A percentile compares a stretch with the other conserved stretches of the same genome.
Conservation (phyloP, 2,329 filamentous ascomycete genomes). For the Fusarium sp. region DNA sequence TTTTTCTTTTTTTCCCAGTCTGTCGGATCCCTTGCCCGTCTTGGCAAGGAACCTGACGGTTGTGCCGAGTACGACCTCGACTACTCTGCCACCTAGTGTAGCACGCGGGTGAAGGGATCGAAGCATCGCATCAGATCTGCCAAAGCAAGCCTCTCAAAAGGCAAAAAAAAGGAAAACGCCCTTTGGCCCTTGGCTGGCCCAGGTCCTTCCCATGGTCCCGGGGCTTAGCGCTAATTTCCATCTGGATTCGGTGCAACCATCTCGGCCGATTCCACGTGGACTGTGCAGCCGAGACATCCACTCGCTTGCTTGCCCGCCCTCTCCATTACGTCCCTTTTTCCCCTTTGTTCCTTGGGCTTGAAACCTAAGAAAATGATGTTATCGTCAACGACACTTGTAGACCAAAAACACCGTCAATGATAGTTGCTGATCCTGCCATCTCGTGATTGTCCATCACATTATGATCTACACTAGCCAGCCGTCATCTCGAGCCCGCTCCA, state of each 20-base stretch:
- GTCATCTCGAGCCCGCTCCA: slow-evolving; percentile 15
- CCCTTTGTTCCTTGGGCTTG: not conserved
- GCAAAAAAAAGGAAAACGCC: slow-evolving; percentile 6
- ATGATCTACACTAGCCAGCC: slow-evolving; percentile 23
- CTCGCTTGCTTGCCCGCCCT: not conserved
- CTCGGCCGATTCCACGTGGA: slow-evolving; percentile 36
- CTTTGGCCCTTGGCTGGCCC: not conserved
- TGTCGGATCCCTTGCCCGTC: not conserved
- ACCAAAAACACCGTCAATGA: not conserved
- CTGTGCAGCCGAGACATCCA: slow-evolving; percentile 25
- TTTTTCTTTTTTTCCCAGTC: slow-evolving; percentile 1
- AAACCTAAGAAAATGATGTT: not conserved
- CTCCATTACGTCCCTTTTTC: not conserved
- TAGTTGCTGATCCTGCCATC: not conserved
- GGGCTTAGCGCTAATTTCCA: slow-evolving; percentile 14
- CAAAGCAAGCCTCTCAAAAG: not conserved
- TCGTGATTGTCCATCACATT: slow-evolving; percentile 9
- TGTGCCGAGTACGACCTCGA: not conserved
- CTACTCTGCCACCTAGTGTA: not conserved
- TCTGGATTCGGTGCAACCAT: slow-evolving; percentile 22
- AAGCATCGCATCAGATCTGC: not conserved
- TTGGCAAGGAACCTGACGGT: not conserved
- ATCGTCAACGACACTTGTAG: not conserved
- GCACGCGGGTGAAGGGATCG: not conserved
- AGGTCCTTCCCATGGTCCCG: not conserved